Evolutionary conservation across 2,329 filamentous ascomycete species (phyloP), one percentile per base, ranked within the genome.

Genomic region (Alternaria conjuncta): DNA sequence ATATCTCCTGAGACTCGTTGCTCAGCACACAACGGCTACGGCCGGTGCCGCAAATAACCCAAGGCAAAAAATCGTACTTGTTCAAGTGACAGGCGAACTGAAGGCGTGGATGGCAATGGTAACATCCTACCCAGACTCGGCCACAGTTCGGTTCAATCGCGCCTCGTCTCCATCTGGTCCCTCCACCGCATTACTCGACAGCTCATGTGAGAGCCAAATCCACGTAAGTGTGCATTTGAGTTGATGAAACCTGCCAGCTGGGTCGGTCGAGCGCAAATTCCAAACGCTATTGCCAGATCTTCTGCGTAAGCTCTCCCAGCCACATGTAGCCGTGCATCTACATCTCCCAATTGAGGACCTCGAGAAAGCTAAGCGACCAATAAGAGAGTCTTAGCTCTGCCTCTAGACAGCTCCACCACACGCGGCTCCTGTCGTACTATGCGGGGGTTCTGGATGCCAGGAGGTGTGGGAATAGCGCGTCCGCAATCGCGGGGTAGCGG

Each of bases 1-100:
- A 60, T 63, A 65, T 74, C 70, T 71, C 70, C 71, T 74, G 72
- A 74, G 68, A 41, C 68, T 67, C 63, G 43, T 61, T 60, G 20
- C 46, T 55, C 63, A 63, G 50, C 60, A 28, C 47, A n/a, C 13
- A 9, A 23, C 46, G 51, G 49, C 63, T 50, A 61, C 63, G 59
- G 63, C 61, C 59, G 51, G 18, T 20, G 20, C 32, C 26, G 53
- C 47, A 28, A 30, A 51, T 12, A 18, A 36, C 21, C 5, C 30
- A 41, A 23, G 45, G 23, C 44, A 47, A 43, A 32, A 51, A 18
- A 41, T 18, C 26, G 18, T 51, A 21, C 10, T 25, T 50, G 44
- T 15, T 26, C 28, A n/a, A 51, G 7, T 47, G 20, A 13, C 44
- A 51, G 50, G 49, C 12, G 21, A 5, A 36, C 49, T 41, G 49